Evolutionary conservation across 805 yeast genomes (phyloP).

Genomic region (Metschnikowia lochheadii): DNA sequence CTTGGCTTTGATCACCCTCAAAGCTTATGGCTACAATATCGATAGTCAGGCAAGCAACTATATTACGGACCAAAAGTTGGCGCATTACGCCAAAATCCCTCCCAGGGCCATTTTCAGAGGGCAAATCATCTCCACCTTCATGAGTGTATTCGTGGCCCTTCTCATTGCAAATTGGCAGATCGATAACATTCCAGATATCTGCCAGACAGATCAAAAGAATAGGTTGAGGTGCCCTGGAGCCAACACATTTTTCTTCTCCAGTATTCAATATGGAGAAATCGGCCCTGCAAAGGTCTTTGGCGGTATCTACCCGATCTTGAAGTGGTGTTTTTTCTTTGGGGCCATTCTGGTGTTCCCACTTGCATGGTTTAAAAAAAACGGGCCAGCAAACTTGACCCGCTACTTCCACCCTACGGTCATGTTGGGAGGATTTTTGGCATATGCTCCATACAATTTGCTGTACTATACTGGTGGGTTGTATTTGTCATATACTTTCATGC

Average conservation of each 20-base stretch:
- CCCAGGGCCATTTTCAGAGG: conserved; percentile 31
- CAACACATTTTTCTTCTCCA: conserved; percentile 48
- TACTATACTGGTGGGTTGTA: conserved; percentile 59
- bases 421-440: conserved; percentile 45
- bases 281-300: conserved; percentile 59
- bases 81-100: conserved; percentile 25
- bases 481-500: conserved; percentile 55
- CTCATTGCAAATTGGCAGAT: conserved; percentile 39
- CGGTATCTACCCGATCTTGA: conserved; percentile 48
- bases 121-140: conserved; percentile 35
- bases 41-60: conserved; percentile 63
- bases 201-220: conserved; percentile 34
- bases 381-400: conserved; percentile 29
- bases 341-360: conserved; percentile 35
- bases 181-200: conserved; percentile 31
- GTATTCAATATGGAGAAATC: conserved; percentile 52
- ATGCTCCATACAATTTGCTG: conserved; percentile 51
- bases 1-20: conserved; percentile 54
- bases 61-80: conserved; percentile 27
- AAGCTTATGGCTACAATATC: conserved; percentile 52
- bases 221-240: conserved; percentile 41
- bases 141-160: conserved; percentile 33
- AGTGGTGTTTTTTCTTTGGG: conserved; percentile 61
- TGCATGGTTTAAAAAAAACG: conserved; percentile 32
- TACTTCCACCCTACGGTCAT: conserved; percentile 54